Evolutionary conservation across 352 stramenopile species (phyloP), one percentile per base, ranked within the genome.

Genomic region (Phytopythium mirpurense): DNA sequence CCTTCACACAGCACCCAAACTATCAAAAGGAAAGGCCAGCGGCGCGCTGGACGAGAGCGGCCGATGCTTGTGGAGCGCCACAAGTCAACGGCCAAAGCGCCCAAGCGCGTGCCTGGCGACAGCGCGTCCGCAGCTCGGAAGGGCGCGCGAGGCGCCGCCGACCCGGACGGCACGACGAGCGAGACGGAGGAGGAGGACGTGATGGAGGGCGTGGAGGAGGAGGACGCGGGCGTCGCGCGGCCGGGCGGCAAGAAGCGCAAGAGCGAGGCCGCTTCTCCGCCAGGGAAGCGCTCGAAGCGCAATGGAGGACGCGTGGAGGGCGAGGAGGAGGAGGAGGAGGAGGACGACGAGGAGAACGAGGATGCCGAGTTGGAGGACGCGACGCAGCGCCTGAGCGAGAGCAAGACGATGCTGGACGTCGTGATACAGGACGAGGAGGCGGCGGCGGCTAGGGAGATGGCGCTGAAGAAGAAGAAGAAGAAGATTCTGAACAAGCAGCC

Each of bases 141-240:
- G 44, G 50, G 47, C 56, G 42, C 46, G 43, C 53, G 27, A 36
- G 53, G 19, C 52, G 54, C n/a, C 36, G 36, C 50, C 31, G 23
- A 47, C 40, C 15, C 29, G 29, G 54, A 66, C 19, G 43, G 60
- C 11, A 59, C 55, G 27, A 60, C 57, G 26, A 72, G 51, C 57
- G 62, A 68, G 46, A 72, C 67, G 3, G 71, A 81, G 32, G 63
- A 77, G 41, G 62, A 74, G 23, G 52, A 34, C 15, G n/a, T 16
- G 31, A 57, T 53, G 38, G 69, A 53, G 50, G 59, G 64, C 41
- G 68, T 60, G 2, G 68, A 78, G 26, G 63, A 72, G 44, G 60
- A 70, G 24, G 43, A 59, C 31, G 66, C 71, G 42, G 44, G 53
- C 0, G 21, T 11, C 40, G 40, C 19, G 10, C 40, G n/a, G 4